A percentile compares a stretch with the other conserved stretches of the same genome.
phyloP scores from a whole-genome alignment of 164 flowering plant species.

The Protea cynaroides region DNA sequence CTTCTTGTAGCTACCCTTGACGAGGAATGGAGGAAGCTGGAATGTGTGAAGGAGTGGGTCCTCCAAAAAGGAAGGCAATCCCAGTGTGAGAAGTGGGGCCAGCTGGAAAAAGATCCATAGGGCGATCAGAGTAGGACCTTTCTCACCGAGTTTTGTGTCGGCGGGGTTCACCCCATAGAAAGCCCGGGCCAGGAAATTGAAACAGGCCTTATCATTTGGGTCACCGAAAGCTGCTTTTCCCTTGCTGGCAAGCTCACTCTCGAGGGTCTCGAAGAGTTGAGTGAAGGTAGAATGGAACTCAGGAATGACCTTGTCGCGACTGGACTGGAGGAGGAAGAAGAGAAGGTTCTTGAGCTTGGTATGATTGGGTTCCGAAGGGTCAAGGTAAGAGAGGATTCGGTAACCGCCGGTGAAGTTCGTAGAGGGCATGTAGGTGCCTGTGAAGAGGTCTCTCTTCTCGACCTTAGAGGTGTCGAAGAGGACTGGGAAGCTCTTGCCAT shows the following conservation, averaged over 20 bases:
- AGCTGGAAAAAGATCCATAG: constrained; percentile 21
- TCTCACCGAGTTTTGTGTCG: constrained; percentile 13
- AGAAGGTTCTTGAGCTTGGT: constrained; percentile 11
- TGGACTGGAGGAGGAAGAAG: constrained; percentile 10
- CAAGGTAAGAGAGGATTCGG: constrained; percentile 13
- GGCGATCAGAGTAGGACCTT: constrained; percentile 6
- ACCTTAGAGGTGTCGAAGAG: constrained; percentile 13
- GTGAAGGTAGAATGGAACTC: constrained; percentile 11
- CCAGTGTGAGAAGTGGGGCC: constrained; percentile 14
- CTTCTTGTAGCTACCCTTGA: constrained; percentile 14
- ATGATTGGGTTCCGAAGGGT: constrained; percentile 18
- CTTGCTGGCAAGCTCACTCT: constrained; percentile 5
- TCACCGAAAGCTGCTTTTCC: constrained; percentile 7
- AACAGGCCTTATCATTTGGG: constrained; percentile 11
- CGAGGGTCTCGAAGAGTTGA: constrained; percentile 12
- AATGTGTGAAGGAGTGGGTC: constrained; percentile 18
- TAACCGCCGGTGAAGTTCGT: constrained; percentile 15
- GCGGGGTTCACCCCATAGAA: constrained; percentile 12
- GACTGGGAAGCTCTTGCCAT: constrained; percentile 17
- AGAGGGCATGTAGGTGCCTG: constrained; percentile 18
- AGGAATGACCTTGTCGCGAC: constrained; percentile 11
- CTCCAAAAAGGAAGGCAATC: constrained; percentile 18
- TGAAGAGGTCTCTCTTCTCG: constrained; percentile 16
- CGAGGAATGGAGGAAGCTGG: constrained; percentile 13
- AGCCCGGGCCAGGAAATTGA: constrained; percentile 12